Evolutionary conservation across 306 rosid species (phyloP).

Genomic region (Psophocarpus tetragonolobus): DNA sequence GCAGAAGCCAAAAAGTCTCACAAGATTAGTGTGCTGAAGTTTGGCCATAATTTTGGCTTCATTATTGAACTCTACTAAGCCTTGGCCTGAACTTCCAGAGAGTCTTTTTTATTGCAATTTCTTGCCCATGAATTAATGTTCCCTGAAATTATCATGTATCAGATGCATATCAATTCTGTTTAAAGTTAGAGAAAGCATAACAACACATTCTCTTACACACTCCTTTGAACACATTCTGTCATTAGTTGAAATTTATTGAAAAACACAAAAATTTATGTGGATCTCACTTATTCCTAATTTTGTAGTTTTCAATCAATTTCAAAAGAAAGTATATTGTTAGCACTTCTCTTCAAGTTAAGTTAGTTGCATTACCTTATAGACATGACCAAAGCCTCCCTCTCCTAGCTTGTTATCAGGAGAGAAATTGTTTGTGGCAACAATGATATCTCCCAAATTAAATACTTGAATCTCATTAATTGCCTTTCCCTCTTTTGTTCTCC

Average conservation of each 20-base stretch:
- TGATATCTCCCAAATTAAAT: background rate
- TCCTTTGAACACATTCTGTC: no score
- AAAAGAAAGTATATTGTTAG: no score
- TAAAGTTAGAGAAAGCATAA: no score
- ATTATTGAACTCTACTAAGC: slow-evolving; percentile 33
- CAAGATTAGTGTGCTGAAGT: slow-evolving; percentile 39
- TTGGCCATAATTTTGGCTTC: slow-evolving; percentile 33
- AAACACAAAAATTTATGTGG: no score
- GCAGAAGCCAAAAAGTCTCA: slow-evolving; percentile 31
- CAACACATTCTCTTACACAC: no score
- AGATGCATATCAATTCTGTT: background rate
- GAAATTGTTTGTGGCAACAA: background rate
- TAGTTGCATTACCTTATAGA: background rate
- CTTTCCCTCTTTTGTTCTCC: background rate
- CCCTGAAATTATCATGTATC: slow-evolving; percentile 30
- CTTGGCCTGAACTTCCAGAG: slow-evolving; percentile 37
- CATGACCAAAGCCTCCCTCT: background rate
- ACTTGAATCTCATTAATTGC: background rate
- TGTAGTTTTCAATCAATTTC: no score
- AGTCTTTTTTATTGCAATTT: slow-evolving; percentile 38
- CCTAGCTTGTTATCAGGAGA: background rate
- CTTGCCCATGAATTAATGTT: slow-evolving; percentile 4
- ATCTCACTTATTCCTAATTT: no score
- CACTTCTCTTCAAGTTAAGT: background rate
- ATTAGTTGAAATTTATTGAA: no score